These are phyloP conservation scores for Malus domestica DNA, from an alignment of 306 rosid genomes.

Conservation along the genomic window DNA sequence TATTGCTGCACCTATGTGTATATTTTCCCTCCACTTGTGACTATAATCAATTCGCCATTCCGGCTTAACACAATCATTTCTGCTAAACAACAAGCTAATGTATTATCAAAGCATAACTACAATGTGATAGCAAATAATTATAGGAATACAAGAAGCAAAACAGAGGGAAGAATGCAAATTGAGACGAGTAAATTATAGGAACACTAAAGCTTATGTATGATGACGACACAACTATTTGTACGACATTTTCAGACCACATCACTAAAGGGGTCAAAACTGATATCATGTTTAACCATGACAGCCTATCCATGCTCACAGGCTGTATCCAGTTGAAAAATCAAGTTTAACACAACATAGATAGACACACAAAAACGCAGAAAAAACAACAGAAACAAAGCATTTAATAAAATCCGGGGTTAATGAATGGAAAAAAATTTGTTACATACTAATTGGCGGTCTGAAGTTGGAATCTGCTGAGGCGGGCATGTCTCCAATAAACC, in stretches of 20 bases:
- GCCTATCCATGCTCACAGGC: too few species aligned
- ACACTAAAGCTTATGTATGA: too few species aligned
- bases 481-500: background rate
- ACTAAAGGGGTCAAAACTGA: too few species aligned
- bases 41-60: background rate
- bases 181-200: background rate
- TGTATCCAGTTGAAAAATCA: too few species aligned
- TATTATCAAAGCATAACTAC: background rate
- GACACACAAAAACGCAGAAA: background rate
- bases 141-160: background rate
- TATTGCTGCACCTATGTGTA: constrained; percentile 2
- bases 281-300: too few species aligned
- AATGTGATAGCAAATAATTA: background rate
- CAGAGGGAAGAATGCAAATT: background rate
- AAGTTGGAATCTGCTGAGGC: background rate
- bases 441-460: constrained; percentile 7
- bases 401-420: background rate
- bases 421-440: background rate
- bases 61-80: background rate
- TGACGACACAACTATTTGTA: background rate
- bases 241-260: background rate
- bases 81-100: background rate
- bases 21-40: background rate
- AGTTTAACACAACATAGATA: too few species aligned
- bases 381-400: background rate